phyloP scores from a whole-genome alignment of 257 asterid genomes.

The Solanum megistacrolobum region DNA sequence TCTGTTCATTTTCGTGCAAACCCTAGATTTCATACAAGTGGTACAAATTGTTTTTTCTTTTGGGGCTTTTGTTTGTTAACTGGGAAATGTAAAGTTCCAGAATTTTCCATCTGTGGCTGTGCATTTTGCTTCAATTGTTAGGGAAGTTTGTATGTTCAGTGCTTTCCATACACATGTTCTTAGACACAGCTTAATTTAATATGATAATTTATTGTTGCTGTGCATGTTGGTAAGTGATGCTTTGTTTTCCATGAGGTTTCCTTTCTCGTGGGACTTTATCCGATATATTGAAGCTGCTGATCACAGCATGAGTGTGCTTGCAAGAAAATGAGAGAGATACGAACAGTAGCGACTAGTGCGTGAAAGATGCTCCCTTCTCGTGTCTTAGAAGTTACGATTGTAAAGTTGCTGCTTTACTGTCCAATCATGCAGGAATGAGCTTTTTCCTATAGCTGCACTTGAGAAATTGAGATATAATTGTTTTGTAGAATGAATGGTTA shows the following conservation, averaged over 20 bases:
- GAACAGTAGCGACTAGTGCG: neutral
- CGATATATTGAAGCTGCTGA: slow-evolving; percentile 2
- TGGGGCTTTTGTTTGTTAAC: neutral
- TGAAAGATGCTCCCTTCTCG: neutral
- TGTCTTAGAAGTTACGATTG: neutral
- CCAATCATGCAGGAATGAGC: neutral
- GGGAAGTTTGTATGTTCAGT: slow-evolving; percentile 6
- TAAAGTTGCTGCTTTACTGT: neutral
- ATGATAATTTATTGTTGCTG: neutral
- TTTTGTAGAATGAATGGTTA: neutral
- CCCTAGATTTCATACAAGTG: slow-evolving; percentile 18
- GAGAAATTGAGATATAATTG: neutral
- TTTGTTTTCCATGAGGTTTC: slow-evolving; percentile 4
- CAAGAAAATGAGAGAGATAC: neutral
- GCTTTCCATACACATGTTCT: slow-evolving; percentile 8
- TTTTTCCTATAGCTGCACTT: neutral
- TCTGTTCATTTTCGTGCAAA: slow-evolving; percentile 8
- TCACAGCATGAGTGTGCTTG: slow-evolving; percentile 5
- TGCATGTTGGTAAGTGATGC: slow-evolving; percentile 14
- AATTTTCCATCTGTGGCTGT: slow-evolving; percentile 5
- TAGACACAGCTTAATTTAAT: slow-evolving; percentile 3
- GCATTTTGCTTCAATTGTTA: slow-evolving; percentile 42
- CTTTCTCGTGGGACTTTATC: neutral
- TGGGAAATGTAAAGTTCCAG: slow-evolving; percentile 4
- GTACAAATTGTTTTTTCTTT: neutral